Evolutionary conservation across 257 asterid genomes (phyloP).

Genomic region (Solanum corneliomulleri): DNA sequence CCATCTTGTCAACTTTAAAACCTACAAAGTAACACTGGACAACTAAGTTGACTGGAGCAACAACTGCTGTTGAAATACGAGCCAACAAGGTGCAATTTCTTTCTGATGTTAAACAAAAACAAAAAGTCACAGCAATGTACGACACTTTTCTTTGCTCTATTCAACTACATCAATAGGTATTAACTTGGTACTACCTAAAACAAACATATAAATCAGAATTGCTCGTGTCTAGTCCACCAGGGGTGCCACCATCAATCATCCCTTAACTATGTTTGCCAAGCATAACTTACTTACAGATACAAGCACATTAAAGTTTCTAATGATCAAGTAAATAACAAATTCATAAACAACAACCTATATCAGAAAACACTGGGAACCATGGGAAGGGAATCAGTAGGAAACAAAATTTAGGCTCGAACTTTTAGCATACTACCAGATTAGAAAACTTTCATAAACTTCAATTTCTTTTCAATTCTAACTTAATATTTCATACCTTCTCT

Average conservation of each 20-base stretch:
- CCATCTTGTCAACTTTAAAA: not conserved
- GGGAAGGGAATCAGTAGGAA: not conserved
- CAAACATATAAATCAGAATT: not conserved
- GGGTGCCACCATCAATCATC: not conserved
- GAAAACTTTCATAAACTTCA: not conserved
- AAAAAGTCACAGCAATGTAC: not conserved
- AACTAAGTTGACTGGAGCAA: not conserved
- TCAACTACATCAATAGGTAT: not conserved
- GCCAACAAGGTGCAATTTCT: not conserved
- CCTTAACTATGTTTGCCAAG: not conserved
- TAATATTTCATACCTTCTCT: not conserved
- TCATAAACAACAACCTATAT: not conserved
- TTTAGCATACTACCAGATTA: not conserved
- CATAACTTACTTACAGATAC: not conserved
- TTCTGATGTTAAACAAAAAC: not conserved
- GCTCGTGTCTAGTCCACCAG: not conserved
- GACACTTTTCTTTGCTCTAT: not conserved
- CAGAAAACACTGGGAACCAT: not conserved
- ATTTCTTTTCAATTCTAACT: not conserved
- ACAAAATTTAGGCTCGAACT: not conserved
- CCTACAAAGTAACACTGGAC: not conserved
- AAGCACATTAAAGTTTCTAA: not conserved
- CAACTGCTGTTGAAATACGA: not conserved
- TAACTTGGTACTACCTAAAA: not conserved
- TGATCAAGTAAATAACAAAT: not conserved